Conservation (phyloP, 345 rosid species). For the Iberis pinnata region DNA sequence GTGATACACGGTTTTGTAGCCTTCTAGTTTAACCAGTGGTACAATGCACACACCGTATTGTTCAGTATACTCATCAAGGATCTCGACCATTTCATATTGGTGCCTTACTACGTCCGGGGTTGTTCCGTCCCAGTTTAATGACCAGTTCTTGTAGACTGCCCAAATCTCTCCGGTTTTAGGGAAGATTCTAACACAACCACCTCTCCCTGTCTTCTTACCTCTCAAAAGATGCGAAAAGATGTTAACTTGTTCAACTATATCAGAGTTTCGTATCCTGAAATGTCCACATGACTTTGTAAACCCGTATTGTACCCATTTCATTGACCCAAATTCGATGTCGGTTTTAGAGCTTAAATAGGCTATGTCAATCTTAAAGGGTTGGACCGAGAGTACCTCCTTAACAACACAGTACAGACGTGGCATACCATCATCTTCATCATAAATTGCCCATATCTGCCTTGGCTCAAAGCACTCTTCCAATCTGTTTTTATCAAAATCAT, state of each 20-base stretch:
- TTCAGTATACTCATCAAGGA: constrained; percentile 84
- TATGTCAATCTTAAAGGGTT: constrained; percentile 82
- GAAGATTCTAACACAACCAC: constrained; percentile 93
- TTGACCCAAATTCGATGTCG: constrained; percentile 73
- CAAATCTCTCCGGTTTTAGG: constrained; percentile 86
- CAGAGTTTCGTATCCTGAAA: constrained; percentile 80
- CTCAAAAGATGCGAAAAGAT: constrained; percentile 81
- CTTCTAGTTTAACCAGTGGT: constrained; percentile 67
- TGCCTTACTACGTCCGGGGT: constrained; percentile 82
- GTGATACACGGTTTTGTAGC: constrained; percentile 88
- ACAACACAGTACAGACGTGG: constrained; percentile 88
- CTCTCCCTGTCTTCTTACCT: constrained; percentile 89
- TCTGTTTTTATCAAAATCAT: constrained; percentile 85
- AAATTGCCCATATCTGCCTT: constrained; percentile 93
- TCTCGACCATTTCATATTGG: constrained; percentile 95
- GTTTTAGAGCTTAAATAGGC: constrained; percentile 90
- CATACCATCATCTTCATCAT: constrained; percentile 98
- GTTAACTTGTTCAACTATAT: constrained; percentile 81
- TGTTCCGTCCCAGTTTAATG: constrained; percentile 67
- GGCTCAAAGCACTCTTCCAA: constrained; percentile 88
- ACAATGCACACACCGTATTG: constrained; percentile 76
- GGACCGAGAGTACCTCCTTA: constrained; percentile 66
- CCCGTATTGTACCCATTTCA: constrained; percentile 78
- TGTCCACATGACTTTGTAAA: constrained; percentile 96
- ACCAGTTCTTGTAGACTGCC: constrained; percentile 95